Base-by-base conservation (phyloP, 768 basidiomycete species). In the Tricholoma bakamatsutake region DNA sequence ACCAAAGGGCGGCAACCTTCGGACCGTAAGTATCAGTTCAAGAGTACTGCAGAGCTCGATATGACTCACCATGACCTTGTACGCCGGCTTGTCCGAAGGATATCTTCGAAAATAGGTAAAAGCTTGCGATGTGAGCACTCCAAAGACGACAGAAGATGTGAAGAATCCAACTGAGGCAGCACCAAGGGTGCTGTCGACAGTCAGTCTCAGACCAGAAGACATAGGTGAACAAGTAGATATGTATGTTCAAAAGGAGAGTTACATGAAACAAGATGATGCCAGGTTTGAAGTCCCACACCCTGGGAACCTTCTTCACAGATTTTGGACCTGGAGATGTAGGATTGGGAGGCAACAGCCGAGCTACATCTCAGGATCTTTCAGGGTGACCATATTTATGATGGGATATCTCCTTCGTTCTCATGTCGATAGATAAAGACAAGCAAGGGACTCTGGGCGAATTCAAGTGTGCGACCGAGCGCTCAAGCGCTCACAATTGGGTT, bases 161-260 rank as follows among this genome's bases (percentile, higher is more conserved):
- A 63, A 65, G 63, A 76, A 74, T 13, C 76, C 76, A 43, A 75
- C 66, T 50, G 70, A 67, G 8, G 68, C 66, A 11, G 76, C 73
- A 31, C 76, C 76, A 7, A 76, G 66, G 8, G 76, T 76, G 54
- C 70, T 65, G 53, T 73, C 67, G 46, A 72, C 55, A 30, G 28
- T 17, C 46, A 48, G 13, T 7, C 2, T 9, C n/a, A 9, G 30
- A 31, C 28, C n/a, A 31, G 46, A 47, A 47, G 46, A 31, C 46
- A 48, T 48, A 9, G 30, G 15, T 17, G n/a, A 17, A n/a, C 30
- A n/a, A n/a, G 28, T 31, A 17, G 5, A 31, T 42, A 11, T 3
- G 40, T 42, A 42, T 42, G 8, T 17, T 42, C 3, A 17, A n/a
- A n/a, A 8, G 1, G 18, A 21, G 8, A 9, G 40, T 21, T 42